A percentile compares a stretch with the other conserved stretches of the same genome.
These are phyloP conservation scores for Wakefieldia striispora DNA, from an alignment of 768 basidiomycete genomes.

Conservation along the genomic window DNA sequence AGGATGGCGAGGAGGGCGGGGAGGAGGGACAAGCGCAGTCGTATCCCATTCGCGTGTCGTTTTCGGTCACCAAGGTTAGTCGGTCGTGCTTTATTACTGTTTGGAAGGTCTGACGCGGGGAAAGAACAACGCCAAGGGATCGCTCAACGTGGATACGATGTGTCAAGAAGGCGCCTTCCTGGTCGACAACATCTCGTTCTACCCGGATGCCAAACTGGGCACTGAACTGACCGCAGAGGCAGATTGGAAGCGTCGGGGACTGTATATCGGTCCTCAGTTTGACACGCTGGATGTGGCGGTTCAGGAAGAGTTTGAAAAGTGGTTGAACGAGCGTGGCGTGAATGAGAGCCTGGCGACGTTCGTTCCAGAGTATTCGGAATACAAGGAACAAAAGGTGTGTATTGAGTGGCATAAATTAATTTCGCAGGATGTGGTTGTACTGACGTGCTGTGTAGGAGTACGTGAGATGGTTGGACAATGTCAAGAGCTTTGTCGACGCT, in stretches of 20 bases:
- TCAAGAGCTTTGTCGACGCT: conserved; percentile 79
- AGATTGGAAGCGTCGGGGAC: conserved; percentile 89
- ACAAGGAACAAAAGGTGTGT: conserved; percentile 89
- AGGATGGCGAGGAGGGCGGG: conserved; percentile 37
- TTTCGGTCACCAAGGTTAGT: conserved; percentile 81
- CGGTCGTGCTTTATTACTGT: no score
- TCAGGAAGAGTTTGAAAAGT: conserved; percentile 91
- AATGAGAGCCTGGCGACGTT: conserved; percentile 80
- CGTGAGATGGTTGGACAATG: conserved; percentile 79
- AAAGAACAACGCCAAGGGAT: conserved; percentile 55
- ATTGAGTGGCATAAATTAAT: not conserved
- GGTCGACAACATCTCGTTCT: conserved; percentile 90
- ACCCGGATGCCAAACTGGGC: conserved; percentile 67
- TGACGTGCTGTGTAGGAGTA: conserved; percentile 65
- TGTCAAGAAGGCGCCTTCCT: conserved; percentile 78
- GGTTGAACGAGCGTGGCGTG: conserved; percentile 86
- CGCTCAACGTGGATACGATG: conserved; percentile 75
- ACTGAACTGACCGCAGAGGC: conserved; percentile 82
- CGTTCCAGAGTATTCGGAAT: conserved; percentile 83
- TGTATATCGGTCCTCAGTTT: conserved; percentile 94
- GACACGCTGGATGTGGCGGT: conserved; percentile 84
- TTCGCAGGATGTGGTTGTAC: conserved; percentile 3
- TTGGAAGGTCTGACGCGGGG: not conserved
- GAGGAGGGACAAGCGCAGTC: conserved; percentile 34
- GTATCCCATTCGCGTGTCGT: conserved; percentile 75